Base-by-base conservation (phyloP, 352 stramenopile genomes). In the Discostella stelligera region DNA sequence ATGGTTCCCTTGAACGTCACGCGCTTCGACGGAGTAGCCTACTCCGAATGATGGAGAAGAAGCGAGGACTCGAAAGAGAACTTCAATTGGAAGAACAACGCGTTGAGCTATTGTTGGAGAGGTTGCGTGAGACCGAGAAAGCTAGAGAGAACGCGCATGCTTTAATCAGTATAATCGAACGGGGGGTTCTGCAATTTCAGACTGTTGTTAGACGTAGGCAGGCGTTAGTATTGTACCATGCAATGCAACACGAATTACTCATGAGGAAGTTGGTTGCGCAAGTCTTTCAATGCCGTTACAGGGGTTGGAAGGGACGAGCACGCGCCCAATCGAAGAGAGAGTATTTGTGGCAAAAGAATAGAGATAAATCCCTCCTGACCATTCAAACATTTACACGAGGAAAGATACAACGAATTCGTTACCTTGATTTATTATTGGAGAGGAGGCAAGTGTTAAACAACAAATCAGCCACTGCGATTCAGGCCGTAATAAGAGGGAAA, bases 1-100 rank as follows among this genome's bases (percentile, higher is more conserved):
- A 83, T 54, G 53, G 63, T 48, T 83, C 75, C 4, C 69, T 83
- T 11, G 75, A 83, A 71, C 75, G 75, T 11, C 64, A 83, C 44
- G 56, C 68, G 9, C 39, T 59, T 37, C 62, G 69, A 55, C 66
- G 55, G 63, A 72, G 52, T 44, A 53, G 62, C 25, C 64, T 83
- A 14, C 32, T 62, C 0, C 58, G 78, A 60, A 83, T 83, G 75
- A 63, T 75, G 59, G 58, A 58, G 3, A 73, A 49, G 37, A 79
- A 74, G 23, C 32, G 63, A 53, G 49, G 49, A 44, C 67, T 83
- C 27, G 75, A 83, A 50, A 62, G 30, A 21, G 75, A 83, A 39
- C 65, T 79, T 6, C 25, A 23, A 37, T 18, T 79, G 9, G 68
- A 83, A 46, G 70, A 79, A 58, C 62, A 39, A 65, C 44, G 75